These are phyloP conservation scores for Plenodomus tracheiphilus DNA, from an alignment of 2,329 filamentous ascomycete species.

Conservation along the genomic window DNA sequence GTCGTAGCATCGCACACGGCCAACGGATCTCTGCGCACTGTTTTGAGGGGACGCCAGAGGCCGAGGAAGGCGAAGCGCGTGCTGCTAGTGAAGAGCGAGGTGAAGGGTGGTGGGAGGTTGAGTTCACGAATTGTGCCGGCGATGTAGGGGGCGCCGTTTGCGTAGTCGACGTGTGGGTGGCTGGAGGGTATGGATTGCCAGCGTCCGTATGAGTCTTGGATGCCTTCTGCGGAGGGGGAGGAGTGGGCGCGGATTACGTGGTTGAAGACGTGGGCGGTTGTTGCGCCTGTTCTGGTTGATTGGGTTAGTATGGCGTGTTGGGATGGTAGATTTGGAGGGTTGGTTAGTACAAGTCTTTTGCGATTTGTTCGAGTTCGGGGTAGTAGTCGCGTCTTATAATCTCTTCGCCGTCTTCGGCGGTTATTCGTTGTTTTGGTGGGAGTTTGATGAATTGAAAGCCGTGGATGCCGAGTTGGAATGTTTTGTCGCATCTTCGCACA, in stretches of 20 bases:
- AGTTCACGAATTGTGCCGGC: conserved; percentile 20
- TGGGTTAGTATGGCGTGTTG: background rate
- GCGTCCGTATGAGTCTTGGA: conserved; percentile 50
- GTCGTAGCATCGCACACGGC: conserved; percentile 25
- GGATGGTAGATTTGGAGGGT: background rate
- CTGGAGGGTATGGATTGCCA: conserved; percentile 37
- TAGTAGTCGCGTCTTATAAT: conserved; percentile 20
- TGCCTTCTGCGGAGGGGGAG: conserved; percentile 49
- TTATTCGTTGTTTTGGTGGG: conserved; percentile 4
- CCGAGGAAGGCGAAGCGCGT: conserved; percentile 33
- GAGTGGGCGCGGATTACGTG: conserved; percentile 50
- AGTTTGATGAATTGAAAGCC: conserved; percentile 34
- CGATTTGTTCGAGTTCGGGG: conserved; percentile 14
- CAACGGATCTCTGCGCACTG: conserved; percentile 27
- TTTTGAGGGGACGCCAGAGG: conserved; percentile 34
- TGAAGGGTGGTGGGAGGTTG: conserved; percentile 12
- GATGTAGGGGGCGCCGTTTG: conserved; percentile 10
- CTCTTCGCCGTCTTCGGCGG: conserved; percentile 12
- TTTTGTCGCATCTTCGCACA: conserved; percentile 46
- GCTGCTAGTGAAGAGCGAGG: conserved; percentile 4
- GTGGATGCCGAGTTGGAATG: conserved; percentile 43
- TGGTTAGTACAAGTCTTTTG: conserved; percentile 13
- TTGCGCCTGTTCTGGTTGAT: conserved; percentile 11
- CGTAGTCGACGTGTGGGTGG: conserved; percentile 28
- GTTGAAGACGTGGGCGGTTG: conserved; percentile 34